phyloP scores from a whole-genome alignment of 2,329 filamentous ascomycete genomes.

The Ilyonectria sp. region DNA sequence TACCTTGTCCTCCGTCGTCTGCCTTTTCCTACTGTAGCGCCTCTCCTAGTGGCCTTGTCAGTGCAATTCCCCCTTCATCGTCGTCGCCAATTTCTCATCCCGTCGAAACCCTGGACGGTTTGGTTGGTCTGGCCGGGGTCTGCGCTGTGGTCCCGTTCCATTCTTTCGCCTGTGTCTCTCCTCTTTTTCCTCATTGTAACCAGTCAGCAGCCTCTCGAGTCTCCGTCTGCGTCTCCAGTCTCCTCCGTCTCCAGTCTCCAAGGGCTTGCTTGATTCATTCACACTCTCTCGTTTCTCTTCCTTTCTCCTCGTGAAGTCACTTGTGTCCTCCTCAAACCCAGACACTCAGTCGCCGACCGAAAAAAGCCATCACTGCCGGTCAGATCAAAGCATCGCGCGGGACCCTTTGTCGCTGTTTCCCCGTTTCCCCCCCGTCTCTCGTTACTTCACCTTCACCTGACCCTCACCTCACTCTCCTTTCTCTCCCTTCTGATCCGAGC shows the following conservation, averaged over 20 bases:
- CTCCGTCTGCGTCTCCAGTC: not conserved
- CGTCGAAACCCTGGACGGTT: constrained; percentile 35
- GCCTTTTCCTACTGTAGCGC: constrained; percentile 30
- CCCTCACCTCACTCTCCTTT: constrained; percentile 20
- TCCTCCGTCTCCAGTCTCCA: constrained; percentile 3
- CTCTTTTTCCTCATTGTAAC: constrained; percentile 32
- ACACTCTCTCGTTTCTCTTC: constrained; percentile 19
- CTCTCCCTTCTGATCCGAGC: constrained; percentile 46
- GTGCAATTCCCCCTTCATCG: constrained; percentile 49
- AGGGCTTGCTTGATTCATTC: constrained; percentile 8
- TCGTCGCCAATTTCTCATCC: constrained; percentile 47
- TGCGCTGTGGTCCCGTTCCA: constrained; percentile 32
- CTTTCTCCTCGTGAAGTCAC: constrained; percentile 28
- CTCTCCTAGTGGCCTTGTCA: constrained; percentile 35
- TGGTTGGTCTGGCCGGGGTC: constrained; percentile 39
- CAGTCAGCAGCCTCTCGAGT: constrained; percentile 2
- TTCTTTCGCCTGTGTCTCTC: constrained; percentile 35
- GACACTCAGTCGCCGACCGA: constrained; percentile 21
- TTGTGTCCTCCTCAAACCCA: constrained; percentile 25
- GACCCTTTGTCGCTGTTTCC: constrained; percentile 18
- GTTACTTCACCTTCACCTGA: constrained; percentile 7
- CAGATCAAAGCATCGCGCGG: constrained; percentile 31
- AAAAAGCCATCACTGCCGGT: constrained; percentile 37
- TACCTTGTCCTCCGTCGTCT: constrained; percentile 31
- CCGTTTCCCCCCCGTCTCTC: constrained; percentile 1